Conservation (phyloP, 2,329 filamentous ascomycete genomes). For the Tolypocladium paradoxum region DNA sequence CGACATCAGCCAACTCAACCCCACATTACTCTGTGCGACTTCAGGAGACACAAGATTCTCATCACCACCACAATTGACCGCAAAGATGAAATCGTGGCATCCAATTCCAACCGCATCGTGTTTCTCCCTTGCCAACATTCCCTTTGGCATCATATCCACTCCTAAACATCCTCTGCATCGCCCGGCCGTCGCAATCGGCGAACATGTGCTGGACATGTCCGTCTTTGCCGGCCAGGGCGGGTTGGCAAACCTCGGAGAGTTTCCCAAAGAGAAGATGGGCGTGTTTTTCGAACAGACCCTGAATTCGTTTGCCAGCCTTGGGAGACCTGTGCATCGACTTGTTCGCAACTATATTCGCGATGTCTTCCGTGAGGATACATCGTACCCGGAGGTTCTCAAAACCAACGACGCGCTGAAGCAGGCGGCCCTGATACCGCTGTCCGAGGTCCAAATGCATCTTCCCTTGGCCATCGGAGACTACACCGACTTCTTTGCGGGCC, state of each 20-base stretch:
- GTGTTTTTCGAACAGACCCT: constrained; percentile 18
- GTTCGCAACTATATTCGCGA: constrained; percentile 59
- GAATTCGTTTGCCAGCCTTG: constrained; percentile 36
- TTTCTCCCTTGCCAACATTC: constrained; percentile 72
- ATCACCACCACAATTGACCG: background rate
- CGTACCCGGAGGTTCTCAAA: constrained; percentile 19
- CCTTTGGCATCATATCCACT: constrained; percentile 72
- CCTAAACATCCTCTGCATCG: constrained; percentile 42
- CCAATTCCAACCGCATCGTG: constrained; percentile 11
- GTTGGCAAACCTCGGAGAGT: constrained; percentile 16
- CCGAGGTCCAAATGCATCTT: constrained; percentile 54
- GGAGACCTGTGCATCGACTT: constrained; percentile 56
- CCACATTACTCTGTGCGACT: no score
- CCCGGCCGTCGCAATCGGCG: constrained; percentile 62
- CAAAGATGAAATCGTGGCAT: constrained; percentile 14
- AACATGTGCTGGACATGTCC: constrained; percentile 58
- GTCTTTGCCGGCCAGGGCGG: constrained; percentile 40
- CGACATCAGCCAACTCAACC: no score
- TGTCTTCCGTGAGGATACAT: constrained; percentile 46
- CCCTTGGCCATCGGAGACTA: constrained; percentile 74
- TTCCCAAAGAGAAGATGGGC: constrained; percentile 1
- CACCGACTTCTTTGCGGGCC: constrained; percentile 74
- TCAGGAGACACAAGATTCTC: no score
- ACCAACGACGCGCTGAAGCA: constrained; percentile 22
- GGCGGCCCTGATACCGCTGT: constrained; percentile 15